Base-by-base conservation (phyloP, 1,284 basidiomycete genomes). In the Termitomyces sp. region DNA sequence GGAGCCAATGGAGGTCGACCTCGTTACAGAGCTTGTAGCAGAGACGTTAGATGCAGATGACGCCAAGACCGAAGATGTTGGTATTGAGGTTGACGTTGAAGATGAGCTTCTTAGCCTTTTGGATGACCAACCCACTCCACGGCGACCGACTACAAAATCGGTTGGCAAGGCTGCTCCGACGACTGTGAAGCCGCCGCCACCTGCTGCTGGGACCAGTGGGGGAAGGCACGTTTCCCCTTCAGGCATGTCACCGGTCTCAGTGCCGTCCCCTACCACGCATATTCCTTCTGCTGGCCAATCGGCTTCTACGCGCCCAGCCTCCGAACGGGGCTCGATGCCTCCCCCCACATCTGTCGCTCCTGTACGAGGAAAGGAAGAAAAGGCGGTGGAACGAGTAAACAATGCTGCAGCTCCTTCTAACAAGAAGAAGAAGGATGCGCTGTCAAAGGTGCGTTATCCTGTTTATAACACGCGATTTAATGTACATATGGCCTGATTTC, bases 81-180 rank as follows among this genome's bases (percentile, higher is more conserved):
- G 61, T 31, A 68, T 76, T 71, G 75, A 79, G 57, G 74, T 79
- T 35, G 86, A 88, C 52, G 80, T 88, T 1, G 86, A 88, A 47
- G 81, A 85, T 56, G 86, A 88, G 67, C 65, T 88, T 45, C 71
- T 88, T 54, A 84, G 83, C 60, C 69, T 88, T 18, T 68, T 88
- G 39, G 83, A 81, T 58, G 83, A 82, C 57, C 66, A 60, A n/a
- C 68, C 67, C 14, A 61, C 54, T n/a, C 19, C 49, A 50, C 56
- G 56, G 48, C 57, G 58, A 16, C 45, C 38, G 30, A 38, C n/a
- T 49, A 58, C 33, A 49, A 62, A 49, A n/a, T 47, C 57, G 8
- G 37, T 37, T n/a, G n/a, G n/a, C 21, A 55, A 54, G 28, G 46
- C 54, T 40, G 44, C 37, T 19, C 53, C 38, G 13, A 48, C 58